Evolutionary conservation across 1,139 yeast genomes (phyloP), one percentile per base, ranked within the genome.

Genomic region (Casaregolazyma suthepensis): DNA sequence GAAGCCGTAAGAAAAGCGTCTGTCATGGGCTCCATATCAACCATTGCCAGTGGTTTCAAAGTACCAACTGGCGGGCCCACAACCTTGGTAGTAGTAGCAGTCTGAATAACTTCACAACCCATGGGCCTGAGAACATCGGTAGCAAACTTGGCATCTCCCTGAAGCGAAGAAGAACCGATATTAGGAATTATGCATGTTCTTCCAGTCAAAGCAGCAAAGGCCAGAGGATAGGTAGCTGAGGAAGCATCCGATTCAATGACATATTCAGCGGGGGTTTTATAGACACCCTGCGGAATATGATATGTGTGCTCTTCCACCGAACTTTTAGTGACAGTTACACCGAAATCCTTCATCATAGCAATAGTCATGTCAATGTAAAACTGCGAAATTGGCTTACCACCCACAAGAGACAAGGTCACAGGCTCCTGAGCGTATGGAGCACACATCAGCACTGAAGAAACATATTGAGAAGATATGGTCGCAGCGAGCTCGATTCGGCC

Each of bases 21-120:
- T 0, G 99, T 93, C 99, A 93, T 93, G 54, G 99, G 99, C 71
- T 93, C 99, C 99, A 93, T 94, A 68, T 94, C 97, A 55, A 93
- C 85, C 59, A 77, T 80, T 13, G 82, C 75, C 59, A 93, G 75
- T 12, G 96, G 89, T 63, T 76, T 79, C 61, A 93, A 76, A 2
- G 71, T 62, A 13, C 95, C 94, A 43, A 73, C 71, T 31, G 85
- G 76, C 9, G 97, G 96, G 45, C 98, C 99, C 46, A 85, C 82
- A 3, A 94, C 98, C 0, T 97, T 89, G 0, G 99, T 93, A 1
- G 95, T 83, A 1, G 85, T 80, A 1, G 80, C 83, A 1, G 94
- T 82, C 74, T 94, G 99, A 48, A 72, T 77, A 29, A 93, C 99
- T 12, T 69, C 73, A 71, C 99, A 94, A 1, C 99, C 99, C 99